These are phyloP conservation scores for Penicillium sp. DNA, from an alignment of 2,329 filamentous ascomycete species.

Conservation along the genomic window DNA sequence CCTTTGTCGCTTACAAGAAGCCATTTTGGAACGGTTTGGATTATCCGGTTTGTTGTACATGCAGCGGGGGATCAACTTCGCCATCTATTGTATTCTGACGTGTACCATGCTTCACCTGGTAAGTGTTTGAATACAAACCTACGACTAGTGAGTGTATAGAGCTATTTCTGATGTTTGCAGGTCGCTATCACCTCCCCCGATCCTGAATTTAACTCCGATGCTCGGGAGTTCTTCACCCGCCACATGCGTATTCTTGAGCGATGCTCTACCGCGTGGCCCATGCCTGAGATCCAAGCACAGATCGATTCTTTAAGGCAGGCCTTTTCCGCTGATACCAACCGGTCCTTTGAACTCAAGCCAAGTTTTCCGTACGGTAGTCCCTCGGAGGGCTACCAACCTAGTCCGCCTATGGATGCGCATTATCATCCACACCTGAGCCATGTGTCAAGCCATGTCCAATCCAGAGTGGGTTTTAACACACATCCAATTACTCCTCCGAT, in stretches of 20 bases:
- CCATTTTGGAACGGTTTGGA: slow-evolving; percentile 73
- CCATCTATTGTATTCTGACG: slow-evolving; percentile 87
- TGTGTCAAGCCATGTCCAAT: slow-evolving; percentile 46
- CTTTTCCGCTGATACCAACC: slow-evolving; percentile 81
- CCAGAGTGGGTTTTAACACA: slow-evolving; percentile 52
- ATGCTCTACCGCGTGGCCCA: slow-evolving; percentile 79
- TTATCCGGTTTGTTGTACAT: slow-evolving; percentile 82
- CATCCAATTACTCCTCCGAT: slow-evolving; percentile 81
- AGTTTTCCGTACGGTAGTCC: slow-evolving; percentile 87
- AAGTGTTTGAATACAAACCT: slow-evolving; percentile 43
- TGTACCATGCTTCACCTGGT: slow-evolving; percentile 94
- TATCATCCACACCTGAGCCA: slow-evolving; percentile 53
- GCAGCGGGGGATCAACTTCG: slow-evolving; percentile 92
- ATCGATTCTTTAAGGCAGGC: slow-evolving; percentile 86
- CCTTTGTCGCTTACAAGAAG: slow-evolving; percentile 84
- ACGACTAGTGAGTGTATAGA: neutral
- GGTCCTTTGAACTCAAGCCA: slow-evolving; percentile 85
- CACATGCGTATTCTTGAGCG: slow-evolving; percentile 93
- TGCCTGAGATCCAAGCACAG: slow-evolving; percentile 86
- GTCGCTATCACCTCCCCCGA: slow-evolving; percentile 92
- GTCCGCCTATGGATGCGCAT: slow-evolving; percentile 56
- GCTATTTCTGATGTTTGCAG: slow-evolving; percentile 47
- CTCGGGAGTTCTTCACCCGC: slow-evolving; percentile 83
- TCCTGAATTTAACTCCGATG: slow-evolving; percentile 79
- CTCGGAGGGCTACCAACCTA: slow-evolving; percentile 62